phyloP scores from a whole-genome alignment of 768 basidiomycete species.

The Xerocomellus amylosporus region DNA sequence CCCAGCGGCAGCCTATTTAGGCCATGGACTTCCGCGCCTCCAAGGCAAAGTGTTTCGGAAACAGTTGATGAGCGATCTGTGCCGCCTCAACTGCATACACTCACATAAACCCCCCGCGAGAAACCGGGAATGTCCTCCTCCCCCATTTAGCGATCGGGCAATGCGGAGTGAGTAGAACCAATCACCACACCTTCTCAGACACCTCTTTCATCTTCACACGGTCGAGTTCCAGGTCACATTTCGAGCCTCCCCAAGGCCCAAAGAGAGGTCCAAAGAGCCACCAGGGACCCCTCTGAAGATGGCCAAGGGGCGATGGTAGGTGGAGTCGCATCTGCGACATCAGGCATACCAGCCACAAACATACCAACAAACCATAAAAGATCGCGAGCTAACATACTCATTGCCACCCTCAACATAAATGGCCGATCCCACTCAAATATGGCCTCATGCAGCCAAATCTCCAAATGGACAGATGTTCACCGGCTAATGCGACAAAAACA shows the following conservation, averaged over 20 bases:
- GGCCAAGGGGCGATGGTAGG: too few relatives aligned
- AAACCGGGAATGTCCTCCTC: slow-evolving; percentile 5
- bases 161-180: neutral
- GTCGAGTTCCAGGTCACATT: too few relatives aligned
- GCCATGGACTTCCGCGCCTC: neutral
- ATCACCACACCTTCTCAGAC: neutral
- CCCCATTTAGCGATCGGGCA: neutral
- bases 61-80: fast-evolving
- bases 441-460: neutral
- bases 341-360: neutral
- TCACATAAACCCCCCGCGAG: slow-evolving; percentile 7
- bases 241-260: too few relatives aligned
- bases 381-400: neutral
- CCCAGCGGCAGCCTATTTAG: too few relatives aligned
- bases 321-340: too few relatives aligned
- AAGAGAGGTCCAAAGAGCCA: too few relatives aligned
- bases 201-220: too few relatives aligned
- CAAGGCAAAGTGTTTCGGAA: neutral
- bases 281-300: too few relatives aligned
- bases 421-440: neutral
- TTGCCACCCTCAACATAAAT: neutral
- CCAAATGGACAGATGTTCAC: neutral
- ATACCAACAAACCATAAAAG: neutral
- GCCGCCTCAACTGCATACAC: neutral
- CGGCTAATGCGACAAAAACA: neutral